Evolutionary conservation across 2,329 filamentous ascomycete genomes (phyloP).

Genomic region (Talaromyces funiculosus): DNA sequence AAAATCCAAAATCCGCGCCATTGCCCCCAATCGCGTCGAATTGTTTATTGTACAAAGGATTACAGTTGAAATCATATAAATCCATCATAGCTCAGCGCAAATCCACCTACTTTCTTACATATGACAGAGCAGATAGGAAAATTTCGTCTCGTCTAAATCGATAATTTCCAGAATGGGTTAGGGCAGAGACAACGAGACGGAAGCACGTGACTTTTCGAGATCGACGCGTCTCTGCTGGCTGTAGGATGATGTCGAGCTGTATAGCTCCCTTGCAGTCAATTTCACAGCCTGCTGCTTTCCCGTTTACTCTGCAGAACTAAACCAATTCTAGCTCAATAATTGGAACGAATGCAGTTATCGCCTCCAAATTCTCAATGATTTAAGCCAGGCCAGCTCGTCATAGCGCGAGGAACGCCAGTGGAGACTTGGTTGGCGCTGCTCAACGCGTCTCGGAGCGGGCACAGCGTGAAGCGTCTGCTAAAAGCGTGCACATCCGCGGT

Average conservation of each 20-base stretch:
- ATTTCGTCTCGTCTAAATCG: background rate
- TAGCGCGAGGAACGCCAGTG: slow-evolving; percentile 14
- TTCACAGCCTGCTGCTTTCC: background rate
- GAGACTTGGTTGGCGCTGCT: slow-evolving; percentile 12
- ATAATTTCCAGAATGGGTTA: background rate
- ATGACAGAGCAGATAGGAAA: background rate
- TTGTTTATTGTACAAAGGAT: background rate
- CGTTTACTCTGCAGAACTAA: background rate
- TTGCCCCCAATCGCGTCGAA: background rate
- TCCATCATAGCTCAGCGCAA: no score
- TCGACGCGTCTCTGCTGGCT: background rate
- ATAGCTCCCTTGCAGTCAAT: background rate
- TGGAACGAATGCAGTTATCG: background rate
- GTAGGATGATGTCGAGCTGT: background rate
- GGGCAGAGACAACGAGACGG: background rate
- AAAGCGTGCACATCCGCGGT: slow-evolving; percentile 12
- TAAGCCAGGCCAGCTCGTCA: background rate
- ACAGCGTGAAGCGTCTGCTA: slow-evolving; percentile 14
- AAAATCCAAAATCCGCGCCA: background rate
- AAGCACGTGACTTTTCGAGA: background rate
- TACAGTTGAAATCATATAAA: background rate
- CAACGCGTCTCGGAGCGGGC: slow-evolving; percentile 16
- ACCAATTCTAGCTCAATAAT: background rate
- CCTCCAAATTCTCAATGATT: background rate
- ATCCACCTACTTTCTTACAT: background rate